These are phyloP conservation scores for Trichoderma harzianum DNA, from an alignment of 2,329 filamentous ascomycete genomes.

Conservation along the genomic window DNA sequence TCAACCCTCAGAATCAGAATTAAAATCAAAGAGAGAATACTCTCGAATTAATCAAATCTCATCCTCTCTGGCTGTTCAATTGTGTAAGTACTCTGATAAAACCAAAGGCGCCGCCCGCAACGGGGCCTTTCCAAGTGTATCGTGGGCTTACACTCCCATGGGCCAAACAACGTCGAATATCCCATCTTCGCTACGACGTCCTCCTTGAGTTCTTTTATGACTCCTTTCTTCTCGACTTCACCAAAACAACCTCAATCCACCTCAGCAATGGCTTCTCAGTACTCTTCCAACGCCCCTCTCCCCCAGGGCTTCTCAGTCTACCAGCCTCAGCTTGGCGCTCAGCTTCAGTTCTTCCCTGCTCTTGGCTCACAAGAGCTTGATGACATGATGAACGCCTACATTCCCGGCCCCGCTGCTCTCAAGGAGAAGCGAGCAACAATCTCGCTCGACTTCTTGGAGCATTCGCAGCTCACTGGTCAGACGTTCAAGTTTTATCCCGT, in stretches of 20 bases:
- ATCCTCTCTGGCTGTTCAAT: background rate
- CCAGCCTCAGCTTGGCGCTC: constrained; percentile 54
- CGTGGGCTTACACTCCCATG: constrained; percentile 19
- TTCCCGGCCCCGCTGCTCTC: constrained; percentile 51
- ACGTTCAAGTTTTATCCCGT: constrained; percentile 60
- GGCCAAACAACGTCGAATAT: background rate
- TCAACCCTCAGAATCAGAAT: background rate
- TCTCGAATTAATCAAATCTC: background rate
- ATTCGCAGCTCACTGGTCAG: constrained; percentile 52
- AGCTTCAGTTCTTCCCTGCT: constrained; percentile 64
- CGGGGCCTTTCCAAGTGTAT: background rate
- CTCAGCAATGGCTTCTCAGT: constrained; percentile 28
- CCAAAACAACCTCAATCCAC: background rate
- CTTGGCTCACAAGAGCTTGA: constrained; percentile 61
- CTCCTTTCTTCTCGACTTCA: background rate
- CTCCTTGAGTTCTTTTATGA: background rate
- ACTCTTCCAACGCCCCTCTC: constrained; percentile 25
- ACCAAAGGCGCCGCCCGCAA: background rate
- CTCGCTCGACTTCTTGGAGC: constrained; percentile 58
- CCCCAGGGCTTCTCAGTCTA: constrained; percentile 57
- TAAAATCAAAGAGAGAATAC: background rate
- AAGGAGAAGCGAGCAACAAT: constrained; percentile 57
- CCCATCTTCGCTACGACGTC: background rate
- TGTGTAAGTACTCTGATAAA: constrained; percentile 13
- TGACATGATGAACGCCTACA: constrained; percentile 55